Evolutionary conservation across 2,329 filamentous ascomycete genomes (phyloP).

Genomic region (Ascochyta viciae-villosae): DNA sequence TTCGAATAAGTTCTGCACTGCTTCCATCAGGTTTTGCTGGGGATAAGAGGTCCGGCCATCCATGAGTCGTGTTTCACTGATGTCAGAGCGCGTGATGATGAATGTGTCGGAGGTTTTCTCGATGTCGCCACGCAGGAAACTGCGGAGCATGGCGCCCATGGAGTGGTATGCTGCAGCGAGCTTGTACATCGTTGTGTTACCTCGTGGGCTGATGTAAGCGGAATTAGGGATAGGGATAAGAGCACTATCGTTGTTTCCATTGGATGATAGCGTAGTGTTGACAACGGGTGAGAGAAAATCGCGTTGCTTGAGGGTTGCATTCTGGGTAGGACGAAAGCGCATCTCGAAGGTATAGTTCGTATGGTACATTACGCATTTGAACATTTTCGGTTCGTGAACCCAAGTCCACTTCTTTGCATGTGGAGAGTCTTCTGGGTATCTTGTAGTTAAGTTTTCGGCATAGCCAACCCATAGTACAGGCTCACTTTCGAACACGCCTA

Average conservation of each 20-base stretch:
- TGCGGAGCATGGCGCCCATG: constrained; percentile 42
- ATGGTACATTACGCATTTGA: constrained; percentile 45
- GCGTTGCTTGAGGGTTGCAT: constrained; percentile 29
- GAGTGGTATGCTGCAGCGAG: constrained; percentile 42
- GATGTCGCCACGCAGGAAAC: constrained; percentile 46
- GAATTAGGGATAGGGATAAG: constrained; percentile 25
- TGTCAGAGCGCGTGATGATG: constrained; percentile 43
- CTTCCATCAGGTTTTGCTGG: constrained; percentile 33
- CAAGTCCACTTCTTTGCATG: constrained; percentile 38
- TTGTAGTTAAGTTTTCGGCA: constrained; percentile 35
- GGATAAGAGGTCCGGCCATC: constrained; percentile 39
- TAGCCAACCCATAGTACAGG: constrained; percentile 49
- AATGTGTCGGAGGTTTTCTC: constrained; percentile 26
- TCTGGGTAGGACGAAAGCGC: constrained; percentile 38
- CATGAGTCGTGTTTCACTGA: constrained; percentile 45
- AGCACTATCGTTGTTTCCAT: constrained; percentile 18
- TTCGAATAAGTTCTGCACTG: constrained; percentile 44
- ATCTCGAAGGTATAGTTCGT: constrained; percentile 48
- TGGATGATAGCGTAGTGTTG: constrained; percentile 34
- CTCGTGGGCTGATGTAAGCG: constrained; percentile 36
- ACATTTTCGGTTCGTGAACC: constrained; percentile 44
- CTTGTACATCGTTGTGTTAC: constrained; percentile 38
- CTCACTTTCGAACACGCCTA: constrained; percentile 46
- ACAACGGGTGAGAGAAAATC: constrained; percentile 41
- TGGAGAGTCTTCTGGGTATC: constrained; percentile 31